Evolutionary conservation across 176 grass and related monocot species (phyloP).

Genomic region (Oryza nivara): DNA sequence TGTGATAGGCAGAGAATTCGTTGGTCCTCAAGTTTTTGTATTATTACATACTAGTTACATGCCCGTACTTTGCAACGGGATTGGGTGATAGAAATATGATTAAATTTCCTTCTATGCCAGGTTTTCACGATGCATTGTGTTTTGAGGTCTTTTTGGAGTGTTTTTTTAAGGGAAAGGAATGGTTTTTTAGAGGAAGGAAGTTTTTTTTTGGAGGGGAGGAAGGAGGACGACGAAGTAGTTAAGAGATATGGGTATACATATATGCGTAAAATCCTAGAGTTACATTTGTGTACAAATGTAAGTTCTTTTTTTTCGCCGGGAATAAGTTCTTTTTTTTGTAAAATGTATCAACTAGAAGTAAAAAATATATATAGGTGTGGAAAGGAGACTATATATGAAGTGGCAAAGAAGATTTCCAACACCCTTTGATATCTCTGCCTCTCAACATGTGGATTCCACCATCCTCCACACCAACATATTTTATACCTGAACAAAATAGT

Average conservation of each 20-base stretch:
- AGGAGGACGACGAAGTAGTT: too few species aligned
- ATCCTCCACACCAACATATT: constrained; percentile 38
- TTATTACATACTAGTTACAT: background rate
- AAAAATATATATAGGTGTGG: background rate
- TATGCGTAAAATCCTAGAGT: background rate
- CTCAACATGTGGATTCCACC: constrained; percentile 51
- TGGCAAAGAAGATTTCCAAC: constrained; percentile 48
- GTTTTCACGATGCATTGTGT: too few species aligned
- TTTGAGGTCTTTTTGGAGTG: too few species aligned
- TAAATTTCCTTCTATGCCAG: too few species aligned
- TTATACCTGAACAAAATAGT: constrained; percentile 46
- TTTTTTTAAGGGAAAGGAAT: too few species aligned
- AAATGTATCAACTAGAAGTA: background rate
- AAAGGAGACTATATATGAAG: constrained; percentile 38
- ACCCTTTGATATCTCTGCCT: constrained; percentile 38
- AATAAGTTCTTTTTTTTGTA: too few species aligned
- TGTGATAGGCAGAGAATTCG: background rate
- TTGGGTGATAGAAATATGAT: too few species aligned
- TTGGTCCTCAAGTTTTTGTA: background rate
- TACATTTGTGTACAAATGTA: background rate
- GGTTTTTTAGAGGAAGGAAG: too few species aligned
- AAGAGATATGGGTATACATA: background rate
- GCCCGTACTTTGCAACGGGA: too few species aligned
- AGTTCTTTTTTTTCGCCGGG: too few species aligned
- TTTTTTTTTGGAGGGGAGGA: too few species aligned